Conservation (phyloP, 1,284 basidiomycete genomes). For the Sanghuangporus weigelae region DNA sequence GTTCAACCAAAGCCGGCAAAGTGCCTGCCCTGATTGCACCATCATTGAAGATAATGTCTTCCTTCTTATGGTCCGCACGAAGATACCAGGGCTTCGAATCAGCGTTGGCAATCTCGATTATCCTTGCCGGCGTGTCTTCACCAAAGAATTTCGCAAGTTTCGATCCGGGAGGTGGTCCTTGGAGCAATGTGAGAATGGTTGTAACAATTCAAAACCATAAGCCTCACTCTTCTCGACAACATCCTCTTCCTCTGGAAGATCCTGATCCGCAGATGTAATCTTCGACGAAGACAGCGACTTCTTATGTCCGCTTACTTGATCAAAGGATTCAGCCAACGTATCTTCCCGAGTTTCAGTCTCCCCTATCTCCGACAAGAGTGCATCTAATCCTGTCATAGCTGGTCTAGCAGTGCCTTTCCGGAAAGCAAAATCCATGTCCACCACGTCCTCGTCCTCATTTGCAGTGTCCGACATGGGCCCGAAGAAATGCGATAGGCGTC, state of each 20-base stretch:
- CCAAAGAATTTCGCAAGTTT: conserved; percentile 17
- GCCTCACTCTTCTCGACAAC: conserved; percentile 12
- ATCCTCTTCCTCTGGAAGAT: conserved; percentile 15
- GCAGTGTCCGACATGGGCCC: conserved; percentile 28
- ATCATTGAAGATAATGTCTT: conserved; percentile 84
- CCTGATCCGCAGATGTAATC: not conserved
- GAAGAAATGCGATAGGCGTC: conserved; percentile 28
- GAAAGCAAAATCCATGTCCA: conserved; percentile 59
- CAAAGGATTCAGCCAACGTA: not conserved
- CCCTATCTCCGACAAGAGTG: not conserved
- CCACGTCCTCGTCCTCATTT: conserved; percentile 49
- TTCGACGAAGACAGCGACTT: conserved; percentile 7
- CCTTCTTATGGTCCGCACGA: conserved; percentile 70
- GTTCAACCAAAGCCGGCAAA: conserved; percentile 79
- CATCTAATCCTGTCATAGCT: conserved; percentile 20
- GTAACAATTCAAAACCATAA: not conserved
- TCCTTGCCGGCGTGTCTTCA: conserved; percentile 15
- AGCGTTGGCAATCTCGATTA: conserved; percentile 17
- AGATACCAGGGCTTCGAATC: conserved; percentile 80
- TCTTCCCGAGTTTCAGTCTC: not conserved
- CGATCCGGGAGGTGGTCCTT: conserved; percentile 8
- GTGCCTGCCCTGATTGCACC: conserved; percentile 85
- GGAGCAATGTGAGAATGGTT: not conserved
- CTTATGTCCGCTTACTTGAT: not conserved
- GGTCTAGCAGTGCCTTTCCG: conserved; percentile 24